Evolutionary conservation across 371 early-diverging fungal species (phyloP).

Genomic region (Amoeboaphelidium occidentale): DNA sequence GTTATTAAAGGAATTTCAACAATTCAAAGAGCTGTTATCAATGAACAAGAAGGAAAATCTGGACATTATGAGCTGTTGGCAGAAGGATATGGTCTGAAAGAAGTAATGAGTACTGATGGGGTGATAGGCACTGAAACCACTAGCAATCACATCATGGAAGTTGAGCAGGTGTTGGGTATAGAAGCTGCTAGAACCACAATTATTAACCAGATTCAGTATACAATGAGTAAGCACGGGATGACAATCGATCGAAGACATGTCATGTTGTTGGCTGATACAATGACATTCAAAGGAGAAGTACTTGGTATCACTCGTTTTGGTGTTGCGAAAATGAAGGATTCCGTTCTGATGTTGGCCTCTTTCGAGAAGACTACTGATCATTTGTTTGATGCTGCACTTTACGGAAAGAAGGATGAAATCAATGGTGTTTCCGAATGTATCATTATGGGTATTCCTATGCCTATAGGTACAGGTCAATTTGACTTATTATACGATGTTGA

Average conservation of each 20-base stretch:
- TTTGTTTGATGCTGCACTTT: conserved; percentile 90
- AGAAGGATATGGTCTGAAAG: conserved; percentile 81
- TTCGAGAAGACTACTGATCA: conserved; percentile 99
- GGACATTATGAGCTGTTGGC: conserved; percentile 35
- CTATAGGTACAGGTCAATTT: conserved; percentile 90
- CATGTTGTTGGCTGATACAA: conserved; percentile 93
- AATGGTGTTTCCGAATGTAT: conserved; percentile 97
- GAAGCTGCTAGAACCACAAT: conserved; percentile 75
- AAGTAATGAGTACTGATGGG: conserved; percentile 58
- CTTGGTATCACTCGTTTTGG: conserved; percentile 98
- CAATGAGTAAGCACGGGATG: conserved; percentile 83
- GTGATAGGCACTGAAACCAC: conserved; percentile 54
- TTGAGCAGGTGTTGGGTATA: conserved; percentile 77
- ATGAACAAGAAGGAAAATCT: conserved; percentile 31
- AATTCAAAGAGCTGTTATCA: conserved; percentile 69
- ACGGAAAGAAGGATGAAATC: conserved; percentile 69
- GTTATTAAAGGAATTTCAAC: conserved; percentile 62
- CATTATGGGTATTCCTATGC: conserved; percentile 95
- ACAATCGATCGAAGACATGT: conserved; percentile 94
- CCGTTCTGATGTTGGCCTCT: conserved; percentile 97
- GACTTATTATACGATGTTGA: conserved; percentile 36
- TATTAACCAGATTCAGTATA: conserved; percentile 51
- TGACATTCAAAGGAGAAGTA: conserved; percentile 97
- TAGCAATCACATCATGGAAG: conserved; percentile 89
- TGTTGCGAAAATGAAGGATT: conserved; percentile 95